Conservation (phyloP, 1,284 basidiomycete genomes). For the Anthracocystis walkeri region DNA sequence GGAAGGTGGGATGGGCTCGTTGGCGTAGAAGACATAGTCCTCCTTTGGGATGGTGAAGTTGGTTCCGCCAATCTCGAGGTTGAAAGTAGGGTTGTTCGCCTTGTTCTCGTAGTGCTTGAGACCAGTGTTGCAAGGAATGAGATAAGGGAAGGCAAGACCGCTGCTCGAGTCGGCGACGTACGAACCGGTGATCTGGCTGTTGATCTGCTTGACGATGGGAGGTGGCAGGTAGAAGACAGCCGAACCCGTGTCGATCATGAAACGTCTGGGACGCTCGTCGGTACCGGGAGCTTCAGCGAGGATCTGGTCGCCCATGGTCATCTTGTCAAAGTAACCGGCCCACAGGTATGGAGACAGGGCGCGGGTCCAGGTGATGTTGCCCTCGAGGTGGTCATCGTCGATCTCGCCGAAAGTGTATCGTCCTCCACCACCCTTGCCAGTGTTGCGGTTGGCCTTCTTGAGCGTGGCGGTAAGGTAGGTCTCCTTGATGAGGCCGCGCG, state of each 20-base stretch:
- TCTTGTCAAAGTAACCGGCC: conserved; percentile 50
- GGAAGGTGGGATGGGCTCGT: conserved; percentile 41
- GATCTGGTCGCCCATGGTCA: conserved; percentile 42
- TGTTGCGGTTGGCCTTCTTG: conserved; percentile 53
- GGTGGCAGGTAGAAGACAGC: conserved; percentile 51
- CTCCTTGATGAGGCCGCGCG: conserved; percentile 38
- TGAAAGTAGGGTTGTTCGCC: conserved; percentile 38
- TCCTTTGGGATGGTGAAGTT: conserved; percentile 53
- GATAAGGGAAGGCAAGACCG: conserved; percentile 48
- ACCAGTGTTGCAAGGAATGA: conserved; percentile 58
- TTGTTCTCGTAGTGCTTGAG: conserved; percentile 44
- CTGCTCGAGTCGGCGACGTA: conserved; percentile 28
- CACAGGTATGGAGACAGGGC: conserved; percentile 48
- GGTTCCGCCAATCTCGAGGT: conserved; percentile 38
- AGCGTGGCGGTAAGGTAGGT: conserved; percentile 58
- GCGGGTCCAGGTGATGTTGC: conserved; percentile 50
- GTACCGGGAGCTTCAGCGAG: conserved; percentile 32
- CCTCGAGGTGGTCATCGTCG: conserved; percentile 39
- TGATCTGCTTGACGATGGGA: conserved; percentile 40
- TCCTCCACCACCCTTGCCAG: conserved; percentile 57
- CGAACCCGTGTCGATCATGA: conserved; percentile 58
- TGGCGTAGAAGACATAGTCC: conserved; percentile 59
- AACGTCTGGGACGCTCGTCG: conserved; percentile 31
- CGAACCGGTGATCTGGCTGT: conserved; percentile 47
- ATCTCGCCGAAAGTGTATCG: conserved; percentile 57